Conservation (phyloP, 208 protist genomes). For the Trichomonas vaginalis region DNA sequence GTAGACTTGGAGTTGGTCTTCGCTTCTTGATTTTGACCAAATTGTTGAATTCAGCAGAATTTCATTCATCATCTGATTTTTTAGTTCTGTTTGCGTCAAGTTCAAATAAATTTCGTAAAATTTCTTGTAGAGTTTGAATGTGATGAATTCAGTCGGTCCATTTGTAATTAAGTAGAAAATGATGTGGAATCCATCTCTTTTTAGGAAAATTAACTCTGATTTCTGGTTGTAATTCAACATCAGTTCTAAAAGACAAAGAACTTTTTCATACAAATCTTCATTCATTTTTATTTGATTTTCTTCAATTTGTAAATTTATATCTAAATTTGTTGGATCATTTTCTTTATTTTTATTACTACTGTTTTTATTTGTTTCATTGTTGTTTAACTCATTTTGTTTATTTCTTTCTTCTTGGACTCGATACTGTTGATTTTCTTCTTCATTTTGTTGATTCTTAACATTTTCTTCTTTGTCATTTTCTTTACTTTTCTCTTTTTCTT, state of each 20-base stretch:
- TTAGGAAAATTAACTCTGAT: not conserved
- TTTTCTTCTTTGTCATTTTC: no score
- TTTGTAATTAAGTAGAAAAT: not conserved
- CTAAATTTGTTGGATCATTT: no score
- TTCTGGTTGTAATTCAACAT: not conserved
- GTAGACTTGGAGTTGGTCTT: not conserved
- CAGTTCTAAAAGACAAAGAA: not conserved
- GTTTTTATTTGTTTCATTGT: no score
- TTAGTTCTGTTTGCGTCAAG: not conserved
- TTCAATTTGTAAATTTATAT: no score
- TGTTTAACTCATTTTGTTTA: no score
- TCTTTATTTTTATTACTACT: no score
- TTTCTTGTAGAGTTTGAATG: not conserved
- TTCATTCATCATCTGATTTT: not conserved
- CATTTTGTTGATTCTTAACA: no score
- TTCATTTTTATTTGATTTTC: no score
- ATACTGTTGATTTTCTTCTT: no score
- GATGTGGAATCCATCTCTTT: not conserved
- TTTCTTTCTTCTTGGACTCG: no score
- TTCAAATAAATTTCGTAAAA: not conserved
- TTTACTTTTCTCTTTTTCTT: no score
- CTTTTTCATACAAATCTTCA: not conserved
- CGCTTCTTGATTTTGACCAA: not conserved
- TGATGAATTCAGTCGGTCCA: not conserved
- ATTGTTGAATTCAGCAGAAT: not conserved